Evolutionary conservation across 805 yeast genomes (phyloP).

Genomic region (Wickerhamomyces strasburgensis): DNA sequence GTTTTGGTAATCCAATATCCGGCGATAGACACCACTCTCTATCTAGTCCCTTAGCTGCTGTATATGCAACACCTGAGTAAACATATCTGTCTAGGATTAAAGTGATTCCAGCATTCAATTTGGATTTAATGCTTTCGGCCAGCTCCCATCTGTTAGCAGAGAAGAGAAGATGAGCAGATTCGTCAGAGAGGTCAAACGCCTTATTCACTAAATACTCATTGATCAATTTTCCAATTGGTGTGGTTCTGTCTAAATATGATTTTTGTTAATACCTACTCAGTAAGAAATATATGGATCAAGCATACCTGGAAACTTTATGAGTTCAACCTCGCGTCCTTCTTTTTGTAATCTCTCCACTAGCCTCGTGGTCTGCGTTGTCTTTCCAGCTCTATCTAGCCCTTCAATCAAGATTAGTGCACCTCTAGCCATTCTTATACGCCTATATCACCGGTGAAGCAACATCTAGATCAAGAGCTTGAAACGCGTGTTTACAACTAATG

Average conservation of each 20-base stretch:
- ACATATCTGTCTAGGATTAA: conserved; percentile 83
- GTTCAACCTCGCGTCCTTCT: conserved; percentile 33
- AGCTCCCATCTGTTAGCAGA: conserved; percentile 95
- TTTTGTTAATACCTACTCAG: conserved; percentile 1
- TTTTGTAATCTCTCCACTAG: conserved; percentile 30
- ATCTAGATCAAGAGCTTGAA: neutral
- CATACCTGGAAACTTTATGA: conserved; percentile 69
- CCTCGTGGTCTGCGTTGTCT: conserved; percentile 69
- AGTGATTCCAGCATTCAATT: conserved; percentile 47
- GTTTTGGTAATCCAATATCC: conserved; percentile 79
- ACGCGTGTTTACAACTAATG: neutral
- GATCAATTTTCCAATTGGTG: conserved; percentile 75
- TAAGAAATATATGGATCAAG: neutral
- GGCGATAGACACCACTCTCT: conserved; percentile 76
- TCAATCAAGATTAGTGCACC: conserved; percentile 81
- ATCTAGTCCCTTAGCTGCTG: conserved; percentile 76
- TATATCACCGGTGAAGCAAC: neutral
- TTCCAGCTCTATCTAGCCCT: conserved; percentile 94
- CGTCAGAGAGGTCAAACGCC: conserved; percentile 53
- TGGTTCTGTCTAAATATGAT: conserved; percentile 51
- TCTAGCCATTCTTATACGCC: conserved; percentile 29
- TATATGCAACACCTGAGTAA: conserved; percentile 90
- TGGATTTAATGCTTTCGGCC: conserved; percentile 38
- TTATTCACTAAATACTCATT: conserved; percentile 61
- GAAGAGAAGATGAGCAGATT: conserved; percentile 81